phyloP scores from a whole-genome alignment of 2,329 filamentous ascomycete genomes.

The Fusarium sp. region DNA sequence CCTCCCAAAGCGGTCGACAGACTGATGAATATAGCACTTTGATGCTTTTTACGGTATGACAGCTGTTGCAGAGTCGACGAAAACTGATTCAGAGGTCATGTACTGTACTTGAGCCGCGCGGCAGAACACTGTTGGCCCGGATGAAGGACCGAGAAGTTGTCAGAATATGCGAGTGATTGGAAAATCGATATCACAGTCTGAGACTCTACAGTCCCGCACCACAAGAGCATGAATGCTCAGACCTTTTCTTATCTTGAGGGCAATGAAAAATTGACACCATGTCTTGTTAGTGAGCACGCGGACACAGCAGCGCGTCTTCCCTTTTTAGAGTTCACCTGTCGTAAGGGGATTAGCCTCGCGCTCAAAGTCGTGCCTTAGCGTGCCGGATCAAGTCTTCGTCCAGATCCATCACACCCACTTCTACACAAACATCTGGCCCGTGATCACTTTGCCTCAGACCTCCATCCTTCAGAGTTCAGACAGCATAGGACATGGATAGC shows the following conservation, averaged over 20 bases:
- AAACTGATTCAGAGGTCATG: neutral
- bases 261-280: neutral
- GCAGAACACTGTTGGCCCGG: neutral
- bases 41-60: slow-evolving; percentile 8
- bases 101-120: slow-evolving; percentile 18
- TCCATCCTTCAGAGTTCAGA: slow-evolving; percentile 1
- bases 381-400: neutral
- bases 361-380: neutral
- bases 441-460: slow-evolving; percentile 19
- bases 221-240: neutral
- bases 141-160: neutral
- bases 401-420: slow-evolving; percentile 7
- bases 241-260: neutral
- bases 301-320: neutral
- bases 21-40: slow-evolving; percentile 11
- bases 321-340: neutral
- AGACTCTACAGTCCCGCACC: neutral
- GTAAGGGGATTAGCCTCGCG: neutral
- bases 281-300: neutral
- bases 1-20: slow-evolving; percentile 18
- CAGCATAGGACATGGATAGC: neutral
- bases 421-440: slow-evolving; percentile 20
- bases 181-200: neutral
- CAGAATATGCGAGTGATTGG: slow-evolving; percentile 3
- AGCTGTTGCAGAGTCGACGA: slow-evolving; percentile 4